Evolutionary conservation across 2,329 filamentous ascomycete genomes (phyloP), one percentile per base, ranked within the genome.

Genomic region (Talaromyces sp.): DNA sequence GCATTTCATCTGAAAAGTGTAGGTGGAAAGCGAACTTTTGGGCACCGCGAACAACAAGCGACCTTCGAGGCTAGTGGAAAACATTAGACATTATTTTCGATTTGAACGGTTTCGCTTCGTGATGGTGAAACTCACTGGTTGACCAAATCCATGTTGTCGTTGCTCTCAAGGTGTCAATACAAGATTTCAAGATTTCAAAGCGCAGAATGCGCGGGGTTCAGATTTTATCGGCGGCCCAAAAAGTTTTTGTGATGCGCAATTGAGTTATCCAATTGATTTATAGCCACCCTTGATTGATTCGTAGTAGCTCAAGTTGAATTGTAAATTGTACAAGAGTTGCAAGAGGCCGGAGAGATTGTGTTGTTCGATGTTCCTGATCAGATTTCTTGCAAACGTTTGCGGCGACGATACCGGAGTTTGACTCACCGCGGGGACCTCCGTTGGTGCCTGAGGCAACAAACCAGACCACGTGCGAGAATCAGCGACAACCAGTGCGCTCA

Each of bases 31-130:
- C 91, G 83, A 83, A 93, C 92, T 99, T 83, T 99, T 99, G 67
- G 95, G 95, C n/a, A 99, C 92, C 68, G 95, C 95, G 76, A 99
- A 97, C 68, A 98, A 87, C 65, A 98, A 86, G 70, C 95, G 90
- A 75, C 94, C 93, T 84, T 95, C 92, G 76, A 97, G 86, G 83
- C 93, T 96, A 70, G 27, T 16, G 19, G 31, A 45, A 58, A 5
- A n/a, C 16, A 14, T 50, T 57, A 49, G 43, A 31, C 43, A 56
- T 24, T n/a, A 14, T 27, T 35, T 14, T 14, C 13, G 22, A 8
- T 16, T 2, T 7, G 22, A n/a, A 13, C 3, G 9, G 22, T 3
- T 33, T 35, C 27, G 6, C n/a, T 16, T 33, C 3, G 47, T 5
- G 24, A 16, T 13, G 16, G 16, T 11, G 3, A n/a, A 69, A 78